Evolutionary conservation across 2,329 filamentous ascomycete genomes (phyloP), one percentile per base, ranked within the genome.

Genomic region (Fusarium circinatum): DNA sequence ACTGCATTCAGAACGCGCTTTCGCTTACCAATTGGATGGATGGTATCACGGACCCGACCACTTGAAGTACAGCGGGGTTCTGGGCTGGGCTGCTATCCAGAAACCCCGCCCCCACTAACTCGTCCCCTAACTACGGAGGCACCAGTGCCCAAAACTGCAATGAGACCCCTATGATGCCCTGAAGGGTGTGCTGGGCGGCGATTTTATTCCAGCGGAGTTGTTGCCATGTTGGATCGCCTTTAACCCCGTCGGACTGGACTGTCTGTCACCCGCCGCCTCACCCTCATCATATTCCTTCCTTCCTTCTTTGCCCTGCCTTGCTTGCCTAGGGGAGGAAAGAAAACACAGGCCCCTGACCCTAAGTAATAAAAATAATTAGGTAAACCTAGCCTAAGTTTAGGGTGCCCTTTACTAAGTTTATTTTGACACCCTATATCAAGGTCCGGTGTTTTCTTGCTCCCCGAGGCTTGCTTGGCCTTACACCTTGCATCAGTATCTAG

Each of bases 41-140:
- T 57, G 32, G 51, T 26, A 67, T 57, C 49, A 64, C 49, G 18
- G 38, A 26, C 42, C 36, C 38, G 32, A 20, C 42, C 36, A 44
- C 39, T 47, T 48, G 34, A 24, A 58, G 56, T 61, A 32, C 41
- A 51, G 66, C 42, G 51, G 65, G 68, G 68, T 47, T 54, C 48
- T 48, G 26, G 45, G 45, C 20, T 47, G 45, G 45, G 45, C 45
- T 60, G 44, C 28, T 60, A 18, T 47, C 41, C 30, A 68, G 34
- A 58, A 41, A 57, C 71, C 71, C 71, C 67, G 62, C 71, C 71
- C 71, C 71, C 71, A 74, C 71, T 68, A 74, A 55, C 36, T 41
- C 26, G 12, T 41, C 36, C 51, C 24, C 36, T n/a, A 42, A 22
- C 10, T 48, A 32, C 26, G 26, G 45, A 30, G 45, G 45, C 45